Evolutionary conservation across 2,329 filamentous ascomycete genomes (phyloP).

Genomic region (Cladosporium phlei): DNA sequence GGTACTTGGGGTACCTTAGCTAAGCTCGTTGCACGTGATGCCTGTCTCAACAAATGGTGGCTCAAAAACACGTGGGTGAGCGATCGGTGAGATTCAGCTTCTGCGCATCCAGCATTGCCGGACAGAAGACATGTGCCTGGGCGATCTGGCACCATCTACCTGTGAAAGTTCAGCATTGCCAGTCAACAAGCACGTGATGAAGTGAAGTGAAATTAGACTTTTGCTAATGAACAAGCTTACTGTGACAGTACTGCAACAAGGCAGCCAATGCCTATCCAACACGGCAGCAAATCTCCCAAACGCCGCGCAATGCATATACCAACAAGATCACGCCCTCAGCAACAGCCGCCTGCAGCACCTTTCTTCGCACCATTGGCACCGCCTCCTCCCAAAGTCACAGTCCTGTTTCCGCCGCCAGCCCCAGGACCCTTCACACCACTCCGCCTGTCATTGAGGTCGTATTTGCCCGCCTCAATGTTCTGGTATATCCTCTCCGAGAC

Average conservation of each 20-base stretch:
- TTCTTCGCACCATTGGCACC: conserved; percentile 5
- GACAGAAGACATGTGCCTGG: background rate
- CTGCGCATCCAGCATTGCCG: background rate
- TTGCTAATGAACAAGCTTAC: conserved; percentile 3
- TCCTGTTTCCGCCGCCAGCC: conserved; percentile 43
- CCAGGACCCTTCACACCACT: conserved; percentile 77
- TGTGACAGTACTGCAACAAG: background rate
- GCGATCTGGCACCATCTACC: background rate
- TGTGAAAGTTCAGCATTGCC: background rate
- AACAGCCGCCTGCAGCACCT: conserved; percentile 7
- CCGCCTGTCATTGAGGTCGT: conserved; percentile 87
- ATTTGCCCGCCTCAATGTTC: conserved; percentile 92
- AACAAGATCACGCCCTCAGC: background rate
- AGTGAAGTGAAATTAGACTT: background rate
- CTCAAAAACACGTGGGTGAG: background rate
- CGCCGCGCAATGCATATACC: conserved; percentile 7
- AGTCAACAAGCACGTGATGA: background rate
- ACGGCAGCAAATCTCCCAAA: background rate
- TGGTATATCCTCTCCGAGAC: conserved; percentile 94
- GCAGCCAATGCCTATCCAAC: background rate
- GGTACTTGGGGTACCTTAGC: no score
- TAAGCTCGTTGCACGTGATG: no score
- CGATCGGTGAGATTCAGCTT: background rate
- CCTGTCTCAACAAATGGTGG: no score
- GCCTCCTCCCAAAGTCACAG: conserved; percentile 36